These are phyloP conservation scores for Fusarium xylarioides DNA, from an alignment of 2,329 filamentous ascomycete species.

Conservation along the genomic window DNA sequence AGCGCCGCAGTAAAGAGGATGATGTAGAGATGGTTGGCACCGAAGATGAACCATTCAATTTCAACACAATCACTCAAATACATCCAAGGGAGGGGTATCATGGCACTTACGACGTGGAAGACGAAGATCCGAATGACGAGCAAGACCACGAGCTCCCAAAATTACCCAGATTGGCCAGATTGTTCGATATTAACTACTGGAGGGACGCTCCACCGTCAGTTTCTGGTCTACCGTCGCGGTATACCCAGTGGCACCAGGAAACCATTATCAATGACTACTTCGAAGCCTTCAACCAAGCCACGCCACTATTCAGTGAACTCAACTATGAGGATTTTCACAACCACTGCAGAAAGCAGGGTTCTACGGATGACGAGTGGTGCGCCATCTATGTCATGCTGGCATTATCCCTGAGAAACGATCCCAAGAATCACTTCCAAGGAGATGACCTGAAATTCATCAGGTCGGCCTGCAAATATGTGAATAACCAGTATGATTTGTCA, in stretches of 20 bases:
- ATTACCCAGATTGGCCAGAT: not conserved
- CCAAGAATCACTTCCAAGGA: not conserved
- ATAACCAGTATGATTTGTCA: not conserved
- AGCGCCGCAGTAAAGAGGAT: not conserved
- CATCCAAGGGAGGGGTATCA: not conserved
- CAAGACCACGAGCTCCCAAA: not conserved
- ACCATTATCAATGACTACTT: not conserved
- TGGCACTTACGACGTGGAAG: not conserved
- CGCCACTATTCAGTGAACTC: not conserved
- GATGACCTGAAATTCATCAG: not conserved
- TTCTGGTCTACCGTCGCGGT: not conserved
- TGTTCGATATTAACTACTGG: too few species aligned
- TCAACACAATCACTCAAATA: not conserved
- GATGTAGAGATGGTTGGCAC: fast-evolving
- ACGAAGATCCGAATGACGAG: not conserved
- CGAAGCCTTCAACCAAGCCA: not conserved
- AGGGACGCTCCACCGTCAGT: not conserved
- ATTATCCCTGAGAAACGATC: not conserved
- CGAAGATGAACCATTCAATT: not conserved
- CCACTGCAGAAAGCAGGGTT: not conserved
- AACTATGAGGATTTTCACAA: not conserved
- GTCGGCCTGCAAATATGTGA: not conserved
- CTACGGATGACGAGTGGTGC: not conserved
- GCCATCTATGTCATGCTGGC: conserved; percentile 15
- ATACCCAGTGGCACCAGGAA: not conserved